Percentiles rank a stretch among this genome's conserved stretches.
Evolutionary conservation across 2,329 filamentous ascomycete species (phyloP).

Genomic region (Bipolaris victoriae): DNA sequence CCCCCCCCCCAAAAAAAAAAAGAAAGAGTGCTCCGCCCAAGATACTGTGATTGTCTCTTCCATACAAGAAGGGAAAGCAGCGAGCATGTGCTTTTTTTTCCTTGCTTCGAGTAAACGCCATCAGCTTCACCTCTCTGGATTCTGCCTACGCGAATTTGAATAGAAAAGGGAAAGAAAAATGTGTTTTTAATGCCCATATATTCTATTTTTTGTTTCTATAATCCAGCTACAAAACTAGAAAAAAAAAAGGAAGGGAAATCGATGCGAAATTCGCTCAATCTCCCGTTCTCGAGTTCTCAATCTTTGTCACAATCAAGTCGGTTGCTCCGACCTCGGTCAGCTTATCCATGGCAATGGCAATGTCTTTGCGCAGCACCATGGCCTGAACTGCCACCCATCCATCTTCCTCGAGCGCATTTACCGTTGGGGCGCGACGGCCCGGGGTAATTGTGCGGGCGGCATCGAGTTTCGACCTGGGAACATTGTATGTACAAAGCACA

Average conservation of each 20-base stretch:
- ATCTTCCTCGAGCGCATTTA: conserved; percentile 85
- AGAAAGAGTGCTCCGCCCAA: background rate
- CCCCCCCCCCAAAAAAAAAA: background rate
- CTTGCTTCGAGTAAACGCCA: too few species aligned
- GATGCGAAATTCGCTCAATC: conserved; percentile 12
- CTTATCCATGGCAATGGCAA: conserved; percentile 87
- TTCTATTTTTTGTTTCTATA: background rate
- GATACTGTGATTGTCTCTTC: background rate
- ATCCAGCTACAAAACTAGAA: background rate
- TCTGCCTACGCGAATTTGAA: too few species aligned
- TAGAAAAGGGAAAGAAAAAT: background rate
- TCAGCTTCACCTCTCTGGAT: too few species aligned
- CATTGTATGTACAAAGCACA: conserved; percentile 96
- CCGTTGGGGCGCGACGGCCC: conserved; percentile 89
- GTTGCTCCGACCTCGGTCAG: conserved; percentile 76
- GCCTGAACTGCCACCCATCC: conserved; percentile 93
- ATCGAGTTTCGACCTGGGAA: conserved; percentile 71
- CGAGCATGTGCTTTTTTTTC: too few species aligned
- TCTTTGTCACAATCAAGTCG: conserved; percentile 84
- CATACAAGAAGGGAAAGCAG: too few species aligned
- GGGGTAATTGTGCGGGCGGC: conserved; percentile 80
- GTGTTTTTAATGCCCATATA: background rate
- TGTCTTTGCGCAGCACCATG: conserved; percentile 89
- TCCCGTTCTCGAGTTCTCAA: conserved; percentile 71
- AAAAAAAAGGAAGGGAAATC: background rate